A percentile compares a stretch with the other conserved stretches of the same genome.
phyloP scores from a whole-genome alignment of 2,329 filamentous ascomycete genomes.

The Ophiostoma sp. region DNA sequence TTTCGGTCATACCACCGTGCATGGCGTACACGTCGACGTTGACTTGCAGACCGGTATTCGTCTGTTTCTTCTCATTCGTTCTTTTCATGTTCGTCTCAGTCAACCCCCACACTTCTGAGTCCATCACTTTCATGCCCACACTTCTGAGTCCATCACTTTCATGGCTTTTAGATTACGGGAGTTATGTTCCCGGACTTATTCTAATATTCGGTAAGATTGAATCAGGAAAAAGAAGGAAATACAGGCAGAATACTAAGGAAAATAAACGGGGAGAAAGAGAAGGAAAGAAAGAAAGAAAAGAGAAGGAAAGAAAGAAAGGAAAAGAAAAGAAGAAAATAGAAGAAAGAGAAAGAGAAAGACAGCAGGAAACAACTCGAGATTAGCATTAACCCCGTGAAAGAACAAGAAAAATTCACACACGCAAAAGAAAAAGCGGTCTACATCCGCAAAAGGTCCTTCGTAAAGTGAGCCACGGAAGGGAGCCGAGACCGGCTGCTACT shows the following conservation, averaged over 20 bases:
- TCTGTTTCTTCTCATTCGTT: background rate
- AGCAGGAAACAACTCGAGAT: too few relatives aligned
- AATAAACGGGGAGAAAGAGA: background rate
- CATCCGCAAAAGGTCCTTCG: background rate
- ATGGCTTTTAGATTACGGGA: background rate
- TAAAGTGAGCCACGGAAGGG: background rate
- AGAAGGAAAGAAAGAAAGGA: background rate
- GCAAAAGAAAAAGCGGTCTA: slow-evolving; percentile 8
- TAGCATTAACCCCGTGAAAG: too few relatives aligned
- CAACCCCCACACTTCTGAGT: background rate
- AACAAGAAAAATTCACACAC: background rate
- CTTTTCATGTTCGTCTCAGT: background rate
- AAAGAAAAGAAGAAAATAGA: background rate
- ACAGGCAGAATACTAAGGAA: background rate
- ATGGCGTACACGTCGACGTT: background rate
- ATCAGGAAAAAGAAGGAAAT: background rate
- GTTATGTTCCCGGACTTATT: background rate
- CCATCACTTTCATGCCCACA: background rate
- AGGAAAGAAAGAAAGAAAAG: background rate
- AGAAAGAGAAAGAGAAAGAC: background rate
- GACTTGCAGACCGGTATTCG: background rate
- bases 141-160: background rate
- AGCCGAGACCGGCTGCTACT: background rate
- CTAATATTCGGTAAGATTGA: background rate
- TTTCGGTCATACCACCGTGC: slow-evolving; percentile 1